Evolutionary conservation across 1,284 basidiomycete genomes (phyloP).

Genomic region (Malassezia equina): DNA sequence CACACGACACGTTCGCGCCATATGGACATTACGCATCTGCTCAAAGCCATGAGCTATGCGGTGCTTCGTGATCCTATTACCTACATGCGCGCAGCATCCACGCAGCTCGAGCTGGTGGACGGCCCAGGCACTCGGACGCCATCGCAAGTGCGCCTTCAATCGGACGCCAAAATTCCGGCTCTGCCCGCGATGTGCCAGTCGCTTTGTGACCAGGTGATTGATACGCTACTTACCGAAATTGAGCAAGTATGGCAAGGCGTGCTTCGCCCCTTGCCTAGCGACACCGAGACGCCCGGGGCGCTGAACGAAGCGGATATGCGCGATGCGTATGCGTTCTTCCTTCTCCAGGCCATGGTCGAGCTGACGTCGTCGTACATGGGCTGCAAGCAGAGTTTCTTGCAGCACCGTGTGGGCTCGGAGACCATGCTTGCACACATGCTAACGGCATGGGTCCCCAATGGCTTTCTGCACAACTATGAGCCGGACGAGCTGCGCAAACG

Average conservation of each 20-base stretch:
- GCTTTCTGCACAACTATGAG: conserved; percentile 37
- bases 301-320: conserved; percentile 21
- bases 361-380: conserved; percentile 81
- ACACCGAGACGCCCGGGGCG: background rate
- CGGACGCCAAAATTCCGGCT: background rate
- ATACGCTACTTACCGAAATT: conserved; percentile 53
- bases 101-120: conserved; percentile 35
- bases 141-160: conserved; percentile 17
- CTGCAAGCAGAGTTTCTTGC: conserved; percentile 79
- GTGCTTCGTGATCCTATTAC: conserved; percentile 64
- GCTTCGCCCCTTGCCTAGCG: background rate
- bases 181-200: conserved; percentile 5
- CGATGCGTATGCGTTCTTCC: conserved; percentile 68
- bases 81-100: conserved; percentile 59
- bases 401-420: conserved; percentile 54
- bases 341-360: conserved; percentile 86
- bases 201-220: conserved; percentile 56
- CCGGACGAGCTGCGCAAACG: conserved; percentile 40
- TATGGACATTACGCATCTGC: conserved; percentile 6
- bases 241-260: conserved; percentile 56
- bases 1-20: conserved; percentile 9
- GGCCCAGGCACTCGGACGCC: conserved; percentile 11
- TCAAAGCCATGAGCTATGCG: conserved; percentile 6
- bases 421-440: conserved; percentile 35
- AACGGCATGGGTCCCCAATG: conserved; percentile 42